Percentiles rank a stretch among this genome's conserved stretches.
These are phyloP conservation scores for Sphagnum fallax DNA, from an alignment of 228 moss, liverwort and hornwort genomes.

Conservation along the genomic window DNA sequence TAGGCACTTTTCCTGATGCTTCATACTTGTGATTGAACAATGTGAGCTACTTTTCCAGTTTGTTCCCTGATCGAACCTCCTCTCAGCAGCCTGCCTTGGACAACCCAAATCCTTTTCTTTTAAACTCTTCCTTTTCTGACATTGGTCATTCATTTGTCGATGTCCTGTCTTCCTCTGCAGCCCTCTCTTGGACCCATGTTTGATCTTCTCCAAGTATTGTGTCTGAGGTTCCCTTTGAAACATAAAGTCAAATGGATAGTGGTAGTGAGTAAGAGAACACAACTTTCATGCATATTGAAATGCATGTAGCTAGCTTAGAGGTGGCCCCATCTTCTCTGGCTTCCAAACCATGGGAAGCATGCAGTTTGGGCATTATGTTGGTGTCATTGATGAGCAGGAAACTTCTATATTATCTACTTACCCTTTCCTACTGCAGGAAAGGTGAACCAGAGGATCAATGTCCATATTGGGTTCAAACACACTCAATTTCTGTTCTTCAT, in stretches of 20 bases:
- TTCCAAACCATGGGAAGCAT: background rate
- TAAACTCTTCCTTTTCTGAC: background rate
- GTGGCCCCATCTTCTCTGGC: constrained; percentile 8
- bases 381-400: background rate
- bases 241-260: no score
- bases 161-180: background rate
- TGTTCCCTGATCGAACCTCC: background rate
- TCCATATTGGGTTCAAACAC: constrained; percentile 1
- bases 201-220: no score
- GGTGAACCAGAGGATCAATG: constrained; percentile 6
- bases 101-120: background rate
- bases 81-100: constrained; percentile 4
- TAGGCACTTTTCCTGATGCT: constrained; percentile 4
- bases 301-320: background rate
- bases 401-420: background rate
- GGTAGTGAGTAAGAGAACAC: no score
- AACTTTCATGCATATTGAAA: no score
- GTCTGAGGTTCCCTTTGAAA: no score
- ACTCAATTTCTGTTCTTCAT: constrained; percentile 18
- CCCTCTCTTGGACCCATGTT: background rate
- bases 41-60: background rate
- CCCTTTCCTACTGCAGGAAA: constrained; percentile 10
- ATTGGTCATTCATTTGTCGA: background rate
- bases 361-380: no score
- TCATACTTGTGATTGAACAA: background rate